phyloP scores from a whole-genome alignment of 495 filamentous ascomycete genomes.

The Massariosphaeria phaeospora region DNA sequence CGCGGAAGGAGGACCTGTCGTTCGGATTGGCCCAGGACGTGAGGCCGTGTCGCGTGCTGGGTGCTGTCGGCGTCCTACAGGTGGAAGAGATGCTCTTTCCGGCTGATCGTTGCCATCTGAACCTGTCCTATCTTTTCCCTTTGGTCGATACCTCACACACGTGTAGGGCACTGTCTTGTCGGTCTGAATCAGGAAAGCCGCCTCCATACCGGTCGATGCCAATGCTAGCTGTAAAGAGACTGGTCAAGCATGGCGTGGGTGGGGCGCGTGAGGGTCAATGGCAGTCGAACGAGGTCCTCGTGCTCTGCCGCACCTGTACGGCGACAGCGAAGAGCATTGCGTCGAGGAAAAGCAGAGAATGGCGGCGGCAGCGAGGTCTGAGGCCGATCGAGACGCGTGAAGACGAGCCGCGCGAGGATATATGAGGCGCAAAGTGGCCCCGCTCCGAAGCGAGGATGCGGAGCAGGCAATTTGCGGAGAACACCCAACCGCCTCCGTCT shows the following conservation, averaged over 20 bases:
- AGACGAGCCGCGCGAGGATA: conserved; percentile 12
- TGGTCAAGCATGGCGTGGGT: not conserved
- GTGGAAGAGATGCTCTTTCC: too few species aligned
- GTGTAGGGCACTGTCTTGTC: too few species aligned
- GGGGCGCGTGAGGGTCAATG: conserved; percentile 11
- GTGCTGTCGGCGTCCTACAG: too few species aligned
- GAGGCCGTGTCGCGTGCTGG: too few species aligned
- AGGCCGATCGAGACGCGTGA: not conserved
- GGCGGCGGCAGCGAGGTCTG: not conserved
- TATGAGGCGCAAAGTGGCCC: conserved; percentile 7
- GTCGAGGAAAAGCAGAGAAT: not conserved
- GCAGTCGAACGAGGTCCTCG: conserved; percentile 1
- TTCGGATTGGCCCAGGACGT: too few species aligned
- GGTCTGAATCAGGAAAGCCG: not conserved
- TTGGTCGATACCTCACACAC: too few species aligned
- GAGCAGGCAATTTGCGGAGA: conserved; percentile 22
- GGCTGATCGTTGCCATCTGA: too few species aligned
- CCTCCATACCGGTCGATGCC: conserved; percentile 1
- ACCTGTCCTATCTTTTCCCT: too few species aligned
- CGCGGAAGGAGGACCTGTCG: too few species aligned
- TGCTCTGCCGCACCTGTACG: not conserved
- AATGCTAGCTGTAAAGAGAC: not conserved
- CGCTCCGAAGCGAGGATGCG: conserved; percentile 6
- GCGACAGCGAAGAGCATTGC: not conserved
- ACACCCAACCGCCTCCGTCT: conserved; percentile 3